Percentiles rank a stretch among this genome's conserved stretches.
Evolutionary conservation across 495 filamentous ascomycete genomes (phyloP).

Genomic region (Melanomma pulvis-pyrius): DNA sequence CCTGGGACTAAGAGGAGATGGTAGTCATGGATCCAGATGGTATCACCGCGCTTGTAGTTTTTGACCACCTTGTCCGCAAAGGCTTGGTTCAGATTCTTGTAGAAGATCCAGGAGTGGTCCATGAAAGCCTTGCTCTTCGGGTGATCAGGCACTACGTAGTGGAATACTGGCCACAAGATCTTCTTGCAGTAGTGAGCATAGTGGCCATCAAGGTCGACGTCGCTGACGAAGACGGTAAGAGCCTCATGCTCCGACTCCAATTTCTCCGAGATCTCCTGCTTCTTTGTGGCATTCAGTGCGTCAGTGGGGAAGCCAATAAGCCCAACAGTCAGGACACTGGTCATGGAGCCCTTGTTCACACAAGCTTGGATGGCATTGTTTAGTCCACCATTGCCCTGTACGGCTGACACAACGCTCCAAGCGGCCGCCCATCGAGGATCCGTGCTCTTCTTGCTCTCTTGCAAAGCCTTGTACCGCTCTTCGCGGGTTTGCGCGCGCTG

Average conservation of each 20-base stretch:
- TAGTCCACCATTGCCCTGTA: constrained; percentile 89
- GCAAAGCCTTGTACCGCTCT: not conserved
- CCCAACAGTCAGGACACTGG: constrained; percentile 82
- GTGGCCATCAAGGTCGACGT: constrained; percentile 88
- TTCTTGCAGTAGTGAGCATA: constrained; percentile 90
- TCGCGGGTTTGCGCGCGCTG: constrained; percentile 32
- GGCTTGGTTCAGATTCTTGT: constrained; percentile 83
- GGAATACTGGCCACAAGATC: constrained; percentile 67
- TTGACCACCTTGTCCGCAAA: constrained; percentile 87
- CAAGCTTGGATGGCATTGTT: constrained; percentile 83
- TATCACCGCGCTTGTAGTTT: constrained; percentile 88
- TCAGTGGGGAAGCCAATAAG: constrained; percentile 92
- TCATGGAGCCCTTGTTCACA: constrained; percentile 61
- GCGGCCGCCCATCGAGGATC: constrained; percentile 66
- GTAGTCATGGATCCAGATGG: constrained; percentile 94
- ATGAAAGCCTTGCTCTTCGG: constrained; percentile 97
- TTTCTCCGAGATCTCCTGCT: constrained; percentile 75
- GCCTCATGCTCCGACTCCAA: constrained; percentile 79
- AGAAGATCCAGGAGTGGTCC: constrained; percentile 94
- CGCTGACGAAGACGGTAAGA: constrained; percentile 77
- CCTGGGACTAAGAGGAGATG: constrained; percentile 87
- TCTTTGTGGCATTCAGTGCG: constrained; percentile 67
- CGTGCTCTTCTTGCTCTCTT: constrained; percentile 38
- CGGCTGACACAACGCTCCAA: constrained; percentile 81
- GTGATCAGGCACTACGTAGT: constrained; percentile 95